Evolutionary conservation across 2,329 filamentous ascomycete genomes (phyloP).

Genomic region (Aspergillus quadricinctus): DNA sequence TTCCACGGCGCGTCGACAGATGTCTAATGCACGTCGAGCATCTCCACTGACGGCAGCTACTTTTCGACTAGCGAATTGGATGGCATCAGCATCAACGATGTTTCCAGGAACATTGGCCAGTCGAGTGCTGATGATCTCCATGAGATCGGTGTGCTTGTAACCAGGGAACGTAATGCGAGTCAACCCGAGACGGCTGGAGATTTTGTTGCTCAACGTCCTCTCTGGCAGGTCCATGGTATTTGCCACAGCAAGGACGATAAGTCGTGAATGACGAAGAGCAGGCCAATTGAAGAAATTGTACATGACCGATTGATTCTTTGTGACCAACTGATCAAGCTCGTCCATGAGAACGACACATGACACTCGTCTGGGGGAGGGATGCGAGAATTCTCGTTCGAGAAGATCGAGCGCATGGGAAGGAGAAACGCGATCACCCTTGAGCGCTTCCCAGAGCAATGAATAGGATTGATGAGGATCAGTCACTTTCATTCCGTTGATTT

Average conservation of each 20-base stretch:
- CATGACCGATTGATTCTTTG: constrained; percentile 99
- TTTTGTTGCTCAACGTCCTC: constrained; percentile 95
- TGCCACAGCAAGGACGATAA: constrained; percentile 94
- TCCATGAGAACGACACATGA: constrained; percentile 98
- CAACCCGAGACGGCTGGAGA: constrained; percentile 83
- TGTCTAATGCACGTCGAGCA: constrained; percentile 85
- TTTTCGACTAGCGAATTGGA: constrained; percentile 94
- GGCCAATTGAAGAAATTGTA: constrained; percentile 99
- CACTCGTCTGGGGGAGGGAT: constrained; percentile 82
- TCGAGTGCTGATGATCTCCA: constrained; percentile 95
- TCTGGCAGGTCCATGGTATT: constrained; percentile 99
- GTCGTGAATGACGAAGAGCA: constrained; percentile 77
- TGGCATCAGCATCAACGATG: constrained; percentile 85
- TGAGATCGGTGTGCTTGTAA: constrained; percentile 94
- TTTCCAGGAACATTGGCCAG: constrained; percentile 82
- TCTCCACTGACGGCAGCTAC: constrained; percentile 96
- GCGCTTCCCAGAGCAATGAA: constrained; percentile 87
- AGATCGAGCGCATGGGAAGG: constrained; percentile 87
- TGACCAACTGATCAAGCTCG: constrained; percentile 94
- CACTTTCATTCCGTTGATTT: constrained; percentile 99
- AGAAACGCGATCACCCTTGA: constrained; percentile 89
- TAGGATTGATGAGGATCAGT: constrained; percentile 97
- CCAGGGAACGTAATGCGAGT: constrained; percentile 96
- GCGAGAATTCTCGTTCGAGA: constrained; percentile 85
- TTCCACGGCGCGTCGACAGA: constrained; percentile 91